These are phyloP conservation scores for Hortaea werneckii DNA, from an alignment of 2,329 filamentous ascomycete genomes.

Conservation along the genomic window DNA sequence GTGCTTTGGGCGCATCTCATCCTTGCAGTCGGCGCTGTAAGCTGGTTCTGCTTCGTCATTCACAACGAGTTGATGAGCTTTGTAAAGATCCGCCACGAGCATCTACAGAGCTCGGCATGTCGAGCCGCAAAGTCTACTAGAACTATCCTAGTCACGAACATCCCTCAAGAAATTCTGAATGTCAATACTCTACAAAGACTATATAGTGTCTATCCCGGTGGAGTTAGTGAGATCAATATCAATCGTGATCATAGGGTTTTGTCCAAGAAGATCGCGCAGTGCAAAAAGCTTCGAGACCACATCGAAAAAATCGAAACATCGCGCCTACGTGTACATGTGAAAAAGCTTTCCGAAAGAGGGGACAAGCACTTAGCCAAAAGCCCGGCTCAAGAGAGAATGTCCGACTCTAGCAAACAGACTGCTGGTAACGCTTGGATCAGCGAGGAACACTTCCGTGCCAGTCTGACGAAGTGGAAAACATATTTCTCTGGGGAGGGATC, in stretches of 20 bases:
- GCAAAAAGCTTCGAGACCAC: slow-evolving; percentile 58
- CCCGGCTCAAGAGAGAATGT: slow-evolving; percentile 20
- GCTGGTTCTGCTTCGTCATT: slow-evolving; percentile 80
- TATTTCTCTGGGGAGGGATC: neutral
- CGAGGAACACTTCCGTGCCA: neutral
- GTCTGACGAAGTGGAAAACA: neutral
- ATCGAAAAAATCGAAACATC: slow-evolving; percentile 79
- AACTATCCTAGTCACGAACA: slow-evolving; percentile 84
- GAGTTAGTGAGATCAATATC: slow-evolving; percentile 91
- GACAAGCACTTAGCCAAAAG: slow-evolving; percentile 16
- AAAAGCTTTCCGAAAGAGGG: slow-evolving; percentile 49
- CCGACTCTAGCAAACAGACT: slow-evolving; percentile 21
- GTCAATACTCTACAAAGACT: slow-evolving; percentile 70
- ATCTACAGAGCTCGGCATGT: slow-evolving; percentile 88
- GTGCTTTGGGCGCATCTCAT: slow-evolving; percentile 73
- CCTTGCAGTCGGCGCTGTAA: slow-evolving; percentile 64
- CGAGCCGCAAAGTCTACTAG: slow-evolving; percentile 87
- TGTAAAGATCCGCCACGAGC: slow-evolving; percentile 86
- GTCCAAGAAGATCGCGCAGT: slow-evolving; percentile 68
- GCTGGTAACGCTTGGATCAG: slow-evolving; percentile 8
- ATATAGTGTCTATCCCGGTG: slow-evolving; percentile 93
- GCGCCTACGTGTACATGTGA: slow-evolving; percentile 69
- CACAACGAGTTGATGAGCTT: slow-evolving; percentile 80
- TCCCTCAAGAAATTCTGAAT: slow-evolving; percentile 82
- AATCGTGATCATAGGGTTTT: slow-evolving; percentile 81